These are phyloP conservation scores for Scutellaria minor DNA, from an alignment of 257 asterid species.

Conservation along the genomic window DNA sequence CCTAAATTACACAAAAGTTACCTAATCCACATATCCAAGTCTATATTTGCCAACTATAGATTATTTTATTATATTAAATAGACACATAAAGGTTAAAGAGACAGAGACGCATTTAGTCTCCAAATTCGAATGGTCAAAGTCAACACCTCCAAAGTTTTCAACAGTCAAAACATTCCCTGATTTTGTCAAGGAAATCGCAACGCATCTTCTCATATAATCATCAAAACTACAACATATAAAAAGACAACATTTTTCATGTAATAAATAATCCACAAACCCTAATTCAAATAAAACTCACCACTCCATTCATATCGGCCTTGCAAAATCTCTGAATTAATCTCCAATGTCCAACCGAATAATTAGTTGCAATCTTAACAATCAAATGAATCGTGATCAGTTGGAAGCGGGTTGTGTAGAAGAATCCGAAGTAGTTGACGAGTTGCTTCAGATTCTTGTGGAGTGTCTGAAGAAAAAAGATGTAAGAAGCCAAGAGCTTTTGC, in stretches of 20 bases:
- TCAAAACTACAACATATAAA: conserved; percentile 9
- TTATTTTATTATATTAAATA: too few relatives aligned
- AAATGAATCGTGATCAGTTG: background rate
- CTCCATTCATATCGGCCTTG: background rate
- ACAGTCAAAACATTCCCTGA: conserved; percentile 8
- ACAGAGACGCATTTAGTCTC: background rate
- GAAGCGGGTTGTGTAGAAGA: conserved; percentile 6
- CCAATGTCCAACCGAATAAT: conserved; percentile 1
- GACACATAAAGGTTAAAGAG: background rate
- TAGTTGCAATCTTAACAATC: background rate
- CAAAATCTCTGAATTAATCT: background rate
- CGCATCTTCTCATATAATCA: background rate
- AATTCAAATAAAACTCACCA: background rate
- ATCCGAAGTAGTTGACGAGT: conserved; percentile 35
- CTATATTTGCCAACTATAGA: background rate
- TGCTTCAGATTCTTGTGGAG: conserved; percentile 37
- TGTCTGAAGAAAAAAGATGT: conserved; percentile 28
- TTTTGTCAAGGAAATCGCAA: background rate
- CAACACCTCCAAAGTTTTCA: conserved; percentile 2
- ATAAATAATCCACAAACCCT: background rate
- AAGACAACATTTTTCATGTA: background rate
- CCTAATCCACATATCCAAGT: conserved; percentile 16
- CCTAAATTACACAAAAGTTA: background rate
- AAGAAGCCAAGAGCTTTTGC: conserved; percentile 28
- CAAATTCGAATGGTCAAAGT: conserved; percentile 20